A percentile compares a stretch with the other conserved stretches of the same genome.
Conservation (phyloP, 2,329 filamentous ascomycete genomes). For the Trichophyton schoenleinii region DNA sequence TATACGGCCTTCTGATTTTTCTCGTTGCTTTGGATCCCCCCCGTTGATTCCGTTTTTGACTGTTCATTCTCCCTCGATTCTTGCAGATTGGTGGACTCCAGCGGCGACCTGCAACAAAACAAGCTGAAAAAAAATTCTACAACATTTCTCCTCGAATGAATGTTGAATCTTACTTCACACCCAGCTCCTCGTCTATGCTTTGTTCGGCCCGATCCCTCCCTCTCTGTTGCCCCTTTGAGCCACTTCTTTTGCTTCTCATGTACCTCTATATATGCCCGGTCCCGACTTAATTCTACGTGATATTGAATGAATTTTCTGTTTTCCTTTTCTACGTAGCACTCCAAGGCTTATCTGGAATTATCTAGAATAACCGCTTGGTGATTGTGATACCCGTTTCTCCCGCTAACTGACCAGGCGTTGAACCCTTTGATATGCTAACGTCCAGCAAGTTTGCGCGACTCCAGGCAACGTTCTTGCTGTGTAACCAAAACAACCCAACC, state of each 20-base stretch:
- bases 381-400: background rate
- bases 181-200: background rate
- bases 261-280: background rate
- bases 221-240: background rate
- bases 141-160: background rate
- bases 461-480: background rate
- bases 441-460: background rate
- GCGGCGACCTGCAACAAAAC: background rate
- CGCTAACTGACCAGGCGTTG: too few relatives aligned
- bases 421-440: too few relatives aligned
- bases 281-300: constrained; percentile 4
- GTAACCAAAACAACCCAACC: background rate
- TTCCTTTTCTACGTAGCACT: background rate
- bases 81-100: background rate
- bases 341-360: background rate
- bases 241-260: background rate
- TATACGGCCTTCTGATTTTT: background rate
- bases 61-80: background rate
- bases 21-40: background rate
- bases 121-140: background rate
- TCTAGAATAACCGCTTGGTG: background rate
- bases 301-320: constrained; percentile 1
- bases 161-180: background rate
- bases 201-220: background rate
- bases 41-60: background rate